phyloP scores from a whole-genome alignment of 805 yeast genomes.

The Yarrowia sp. region DNA sequence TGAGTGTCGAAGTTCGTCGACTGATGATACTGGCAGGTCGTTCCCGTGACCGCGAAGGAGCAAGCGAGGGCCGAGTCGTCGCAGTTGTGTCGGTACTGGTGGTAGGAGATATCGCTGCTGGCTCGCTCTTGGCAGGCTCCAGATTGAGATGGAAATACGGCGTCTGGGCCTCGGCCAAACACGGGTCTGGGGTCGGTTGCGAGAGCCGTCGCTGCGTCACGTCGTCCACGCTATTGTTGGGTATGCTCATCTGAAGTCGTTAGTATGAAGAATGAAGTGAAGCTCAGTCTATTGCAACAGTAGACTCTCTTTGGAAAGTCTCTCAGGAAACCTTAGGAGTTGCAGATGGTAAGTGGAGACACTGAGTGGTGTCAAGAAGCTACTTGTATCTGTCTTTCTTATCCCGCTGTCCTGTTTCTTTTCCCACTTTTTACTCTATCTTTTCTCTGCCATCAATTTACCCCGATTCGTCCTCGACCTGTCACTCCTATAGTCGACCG shows the following conservation, averaged over 20 bases:
- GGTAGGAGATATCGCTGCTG: constrained; percentile 8
- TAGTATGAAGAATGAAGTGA: background rate
- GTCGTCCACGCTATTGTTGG: background rate
- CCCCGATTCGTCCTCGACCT: background rate
- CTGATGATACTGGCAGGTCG: constrained; percentile 26
- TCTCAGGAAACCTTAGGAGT: constrained; percentile 13
- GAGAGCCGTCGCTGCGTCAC: background rate
- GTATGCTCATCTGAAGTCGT: constrained; percentile 22
- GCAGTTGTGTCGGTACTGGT: background rate
- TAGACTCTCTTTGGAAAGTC: background rate
- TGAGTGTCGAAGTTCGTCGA: constrained; percentile 8
- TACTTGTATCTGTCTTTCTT: background rate
- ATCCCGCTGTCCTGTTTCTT: background rate
- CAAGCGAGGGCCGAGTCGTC: background rate
- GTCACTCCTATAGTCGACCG: background rate
- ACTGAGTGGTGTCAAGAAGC: background rate
- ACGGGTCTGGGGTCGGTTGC: background rate
- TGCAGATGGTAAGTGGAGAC: constrained; percentile 4
- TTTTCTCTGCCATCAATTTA: too few relatives aligned
- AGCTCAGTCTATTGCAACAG: background rate
- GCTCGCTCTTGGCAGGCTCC: constrained; percentile 20
- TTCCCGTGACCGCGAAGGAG: background rate
- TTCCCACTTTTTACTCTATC: too few relatives aligned
- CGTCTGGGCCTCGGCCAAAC: background rate
- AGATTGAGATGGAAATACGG: constrained; percentile 10